phyloP scores from a whole-genome alignment of 1,139 yeast species.

The Nakaseomyces bracarensis region DNA sequence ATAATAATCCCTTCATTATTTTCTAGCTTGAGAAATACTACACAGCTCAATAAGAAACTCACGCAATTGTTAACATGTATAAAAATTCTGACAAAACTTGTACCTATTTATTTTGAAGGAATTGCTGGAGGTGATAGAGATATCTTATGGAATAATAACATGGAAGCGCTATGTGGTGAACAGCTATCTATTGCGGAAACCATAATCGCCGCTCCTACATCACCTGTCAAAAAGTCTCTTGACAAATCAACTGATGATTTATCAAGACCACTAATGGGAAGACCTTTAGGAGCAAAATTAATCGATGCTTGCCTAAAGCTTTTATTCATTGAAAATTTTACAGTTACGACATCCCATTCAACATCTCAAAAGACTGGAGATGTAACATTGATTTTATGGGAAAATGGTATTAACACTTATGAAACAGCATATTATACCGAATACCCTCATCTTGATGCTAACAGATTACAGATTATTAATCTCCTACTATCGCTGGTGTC shows the following conservation, averaged over 20 bases:
- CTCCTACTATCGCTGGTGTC: slow-evolving; percentile 44
- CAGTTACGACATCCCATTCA: slow-evolving; percentile 47
- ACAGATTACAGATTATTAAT: slow-evolving; percentile 60
- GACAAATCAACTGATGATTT: slow-evolving; percentile 3
- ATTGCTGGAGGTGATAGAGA: not conserved
- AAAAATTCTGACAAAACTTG: slow-evolving; percentile 53
- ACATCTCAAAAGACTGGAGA: slow-evolving; percentile 5
- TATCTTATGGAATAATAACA: slow-evolving; percentile 5
- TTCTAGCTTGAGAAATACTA: slow-evolving; percentile 1
- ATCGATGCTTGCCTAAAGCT: slow-evolving; percentile 42
- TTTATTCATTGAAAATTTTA: slow-evolving; percentile 40
- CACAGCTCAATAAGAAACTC: slow-evolving; percentile 13
- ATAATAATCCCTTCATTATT: slow-evolving; percentile 3
- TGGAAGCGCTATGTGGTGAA: slow-evolving; percentile 5
- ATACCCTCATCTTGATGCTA: slow-evolving; percentile 46
- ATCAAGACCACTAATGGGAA: not conserved
- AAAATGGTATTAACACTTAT: slow-evolving; percentile 18
- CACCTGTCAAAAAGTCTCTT: not conserved
- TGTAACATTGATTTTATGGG: slow-evolving; percentile 14
- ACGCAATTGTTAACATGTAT: slow-evolving; percentile 46
- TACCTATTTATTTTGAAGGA: slow-evolving; percentile 61
- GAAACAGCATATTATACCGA: slow-evolving; percentile 30
- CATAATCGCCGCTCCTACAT: not conserved
- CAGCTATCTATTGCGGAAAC: not conserved
- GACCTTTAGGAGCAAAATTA: slow-evolving; percentile 45